Evolutionary conservation across 2,329 filamentous ascomycete genomes (phyloP).

Genomic region (Aspergillus spinulosporus): DNA sequence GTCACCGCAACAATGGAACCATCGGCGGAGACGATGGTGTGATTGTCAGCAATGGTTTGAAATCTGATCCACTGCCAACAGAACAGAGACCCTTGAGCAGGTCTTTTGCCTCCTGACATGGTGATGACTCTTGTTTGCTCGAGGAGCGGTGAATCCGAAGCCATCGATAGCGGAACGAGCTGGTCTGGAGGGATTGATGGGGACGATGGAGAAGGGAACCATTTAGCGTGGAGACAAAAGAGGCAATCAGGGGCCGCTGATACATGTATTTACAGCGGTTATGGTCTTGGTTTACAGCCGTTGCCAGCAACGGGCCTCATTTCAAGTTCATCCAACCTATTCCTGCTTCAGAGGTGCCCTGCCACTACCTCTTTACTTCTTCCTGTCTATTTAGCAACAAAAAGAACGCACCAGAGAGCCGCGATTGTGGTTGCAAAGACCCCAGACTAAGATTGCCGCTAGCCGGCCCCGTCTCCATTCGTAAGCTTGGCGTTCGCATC

Average conservation of each 20-base stretch:
- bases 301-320: neutral
- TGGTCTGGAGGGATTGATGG: neutral
- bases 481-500: conserved; percentile 7
- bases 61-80: conserved; percentile 2
- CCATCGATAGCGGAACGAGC: neutral
- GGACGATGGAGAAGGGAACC: neutral
- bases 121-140: neutral
- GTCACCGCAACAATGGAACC: conserved; percentile 27
- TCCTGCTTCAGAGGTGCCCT: neutral
- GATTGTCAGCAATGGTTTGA: conserved; percentile 17
- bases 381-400: neutral
- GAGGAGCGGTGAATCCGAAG: conserved; percentile 3
- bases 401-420: neutral
- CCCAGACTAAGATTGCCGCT: conserved; percentile 11
- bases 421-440: conserved; percentile 2
- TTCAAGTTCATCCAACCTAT: neutral
- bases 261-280: conserved; percentile 11
- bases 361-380: neutral
- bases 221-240: neutral
- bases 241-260: neutral
- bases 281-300: neutral
- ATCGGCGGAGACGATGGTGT: conserved; percentile 27
- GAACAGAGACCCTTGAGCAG: neutral
- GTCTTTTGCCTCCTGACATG: neutral
- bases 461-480: neutral